Evolutionary conservation across 1,139 yeast species (phyloP).

Genomic region (Diutina scorzettiae): DNA sequence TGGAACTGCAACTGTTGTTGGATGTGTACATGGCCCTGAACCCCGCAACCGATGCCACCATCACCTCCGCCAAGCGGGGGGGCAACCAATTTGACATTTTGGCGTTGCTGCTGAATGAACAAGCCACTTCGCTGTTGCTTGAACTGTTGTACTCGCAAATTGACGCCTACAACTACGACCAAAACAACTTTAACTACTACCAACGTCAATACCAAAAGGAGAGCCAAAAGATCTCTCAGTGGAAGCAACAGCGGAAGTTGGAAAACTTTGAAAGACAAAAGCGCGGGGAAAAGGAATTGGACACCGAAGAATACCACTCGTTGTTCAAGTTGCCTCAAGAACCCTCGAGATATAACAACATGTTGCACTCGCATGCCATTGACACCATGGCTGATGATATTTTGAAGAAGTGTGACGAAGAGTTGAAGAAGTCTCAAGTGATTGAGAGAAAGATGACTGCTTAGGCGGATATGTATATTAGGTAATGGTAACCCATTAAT

Average conservation of each 20-base stretch:
- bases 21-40: slow-evolving; percentile 30
- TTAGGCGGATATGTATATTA: neutral
- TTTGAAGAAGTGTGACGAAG: slow-evolving; percentile 54
- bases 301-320: slow-evolving; percentile 55
- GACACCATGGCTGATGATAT: slow-evolving; percentile 56
- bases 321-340: slow-evolving; percentile 60
- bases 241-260: slow-evolving; percentile 56
- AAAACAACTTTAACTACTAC: slow-evolving; percentile 72
- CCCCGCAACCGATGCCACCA: slow-evolving; percentile 15
- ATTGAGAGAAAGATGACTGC: slow-evolving; percentile 35
- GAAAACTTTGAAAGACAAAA: slow-evolving; percentile 53
- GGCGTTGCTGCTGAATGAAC: slow-evolving; percentile 32
- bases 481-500: too few species aligned
- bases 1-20: slow-evolving; percentile 43
- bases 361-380: slow-evolving; percentile 59
- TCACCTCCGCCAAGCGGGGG: slow-evolving; percentile 9
- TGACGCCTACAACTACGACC: slow-evolving; percentile 72
- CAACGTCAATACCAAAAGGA: slow-evolving; percentile 73
- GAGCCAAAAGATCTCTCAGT: slow-evolving; percentile 55
- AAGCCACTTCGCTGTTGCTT: slow-evolving; percentile 37
- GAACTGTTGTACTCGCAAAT: slow-evolving; percentile 65
- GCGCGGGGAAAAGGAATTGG: slow-evolving; percentile 45
- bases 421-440: slow-evolving; percentile 49
- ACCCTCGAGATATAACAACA: slow-evolving; percentile 66
- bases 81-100: slow-evolving; percentile 25